These are phyloP conservation scores for Scalesia atractyloides DNA, from an alignment of 129 eudicot genomes.

Conservation along the genomic window DNA sequence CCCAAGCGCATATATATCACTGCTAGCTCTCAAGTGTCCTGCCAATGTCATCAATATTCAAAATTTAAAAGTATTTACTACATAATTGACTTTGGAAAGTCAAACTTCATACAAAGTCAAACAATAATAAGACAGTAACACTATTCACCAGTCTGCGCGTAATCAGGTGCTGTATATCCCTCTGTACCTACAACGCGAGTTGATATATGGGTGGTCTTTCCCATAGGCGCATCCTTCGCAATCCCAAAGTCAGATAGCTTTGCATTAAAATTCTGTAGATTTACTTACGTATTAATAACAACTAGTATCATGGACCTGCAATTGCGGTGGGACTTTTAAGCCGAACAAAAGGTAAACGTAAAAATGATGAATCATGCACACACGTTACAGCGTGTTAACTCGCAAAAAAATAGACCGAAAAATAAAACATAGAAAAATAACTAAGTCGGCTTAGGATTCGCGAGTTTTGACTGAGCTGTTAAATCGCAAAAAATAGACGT, in stretches of 20 bases:
- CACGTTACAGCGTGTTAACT: no score
- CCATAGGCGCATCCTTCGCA: conserved; percentile 90
- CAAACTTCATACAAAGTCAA: conserved; percentile 4
- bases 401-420: no score
- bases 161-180: conserved; percentile 98
- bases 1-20: conserved; percentile 91
- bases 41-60: conserved; percentile 17
- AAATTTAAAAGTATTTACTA: background rate
- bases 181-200: conserved; percentile 94
- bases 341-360: no score
- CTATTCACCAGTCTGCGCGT: conserved; percentile 77
- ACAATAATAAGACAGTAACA: background rate
- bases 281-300: conserved; percentile 1
- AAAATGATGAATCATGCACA: no score
- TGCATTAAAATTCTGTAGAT: conserved; percentile 80
- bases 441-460: no score
- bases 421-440: no score
- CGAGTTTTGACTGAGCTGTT: no score
- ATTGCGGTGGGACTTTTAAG: no score
- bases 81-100: conserved; percentile 9
- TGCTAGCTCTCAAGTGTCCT: conserved; percentile 92
- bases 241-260: conserved; percentile 95
- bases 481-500: no score
- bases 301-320: no score
- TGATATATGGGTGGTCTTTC: conserved; percentile 88